Base-by-base conservation (phyloP, 306 rosid species). In the Sesbania bispinosa region DNA sequence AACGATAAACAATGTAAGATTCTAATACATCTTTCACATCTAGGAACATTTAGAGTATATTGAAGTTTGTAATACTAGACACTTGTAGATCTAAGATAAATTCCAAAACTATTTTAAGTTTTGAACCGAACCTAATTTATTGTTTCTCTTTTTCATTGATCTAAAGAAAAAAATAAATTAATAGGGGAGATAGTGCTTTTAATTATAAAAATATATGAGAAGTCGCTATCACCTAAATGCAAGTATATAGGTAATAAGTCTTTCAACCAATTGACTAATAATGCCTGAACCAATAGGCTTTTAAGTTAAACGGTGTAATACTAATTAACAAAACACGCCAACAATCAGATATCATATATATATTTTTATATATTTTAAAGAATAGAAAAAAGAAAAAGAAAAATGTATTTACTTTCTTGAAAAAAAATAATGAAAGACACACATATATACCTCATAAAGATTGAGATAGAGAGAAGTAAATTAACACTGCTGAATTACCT, bases 251-350 rank as follows among this genome's bases (percentile, higher is more conserved):
- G 79, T 76, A 66, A 18, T 26, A 75, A 71, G 73, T 79, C 77
- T 42, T 65, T 72, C 81, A 79, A 65, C 79, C 65, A 64, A 78
- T 72, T 79, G 62, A 62, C 74, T 71, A 63, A 35, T 71, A 64
- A 75, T 58, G 14, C 51, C 57, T 71, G 20, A 57, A 62, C 71
- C 81, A 46, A 69, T 47, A n/a, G 26, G 62, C 35, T 47, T 48
- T 75, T 39, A 13, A 61, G 29, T 26, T 50, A 47, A 21, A n/a
- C n/a, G n/a, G n/a, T n/a, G n/a, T 66, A 55, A 27, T 7, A 52
- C 42, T 48, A 66, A 58, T 70, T 24, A 70, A 66, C 58, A 62
- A 78, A 57, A 70, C 79, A 79, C 68, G 78, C 75, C 64, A 9
- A 57, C 50, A 52, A 68, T 36, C 76, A 50, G 23, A 50, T 29